Evolutionary conservation across 1,284 basidiomycete species (phyloP), one percentile per base, ranked within the genome.

Genomic region (Papiliotrema nemorosa): DNA sequence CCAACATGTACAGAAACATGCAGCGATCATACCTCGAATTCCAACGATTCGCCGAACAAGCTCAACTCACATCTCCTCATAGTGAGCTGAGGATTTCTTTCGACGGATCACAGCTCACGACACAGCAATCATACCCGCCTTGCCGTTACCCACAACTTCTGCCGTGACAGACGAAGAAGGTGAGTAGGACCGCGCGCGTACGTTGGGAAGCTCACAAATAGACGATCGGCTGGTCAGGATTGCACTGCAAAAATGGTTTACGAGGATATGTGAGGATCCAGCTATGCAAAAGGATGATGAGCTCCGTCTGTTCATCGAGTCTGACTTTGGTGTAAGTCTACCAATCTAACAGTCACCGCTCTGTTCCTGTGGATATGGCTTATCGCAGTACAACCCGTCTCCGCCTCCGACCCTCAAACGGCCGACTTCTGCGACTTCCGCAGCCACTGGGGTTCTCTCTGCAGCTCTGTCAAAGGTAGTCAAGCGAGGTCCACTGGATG

Each of bases 161-260:
- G 92, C 92, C 1, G 86, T 89, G 21, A 92, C 89, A 14, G 91
- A 96, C 68, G 92, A 96, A 75, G 93, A 97, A 74, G 90, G 77
- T 78, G 37, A 20, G 70, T 54, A 21, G 0, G 16, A 35, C 20
- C 21, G 25, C 34, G 44, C 43, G 25, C n/a, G n/a, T 1, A 21
- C 12, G 13, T 25, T 14, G 13, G 20, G 4, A 43, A 31, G 34
- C 53, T 25, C 20, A 27, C 16, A 18, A 12, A 9, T 44, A 78
- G 80, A 97, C 72, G 92, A 97, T 71, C 81, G 93, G 29, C 80
- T 97, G 2, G 89, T 97, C 35, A 86, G 86, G 66, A 87, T 92
- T 56, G 89, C 91, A 80, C 79, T 96, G 22, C 93, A 96, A 74
- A 80, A 88, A 53, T 97, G 92, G 91, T 81, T 94, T 52, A 84